These are phyloP conservation scores for Yueomyces sp. DNA, from an alignment of 805 yeast species.

Conservation along the genomic window DNA sequence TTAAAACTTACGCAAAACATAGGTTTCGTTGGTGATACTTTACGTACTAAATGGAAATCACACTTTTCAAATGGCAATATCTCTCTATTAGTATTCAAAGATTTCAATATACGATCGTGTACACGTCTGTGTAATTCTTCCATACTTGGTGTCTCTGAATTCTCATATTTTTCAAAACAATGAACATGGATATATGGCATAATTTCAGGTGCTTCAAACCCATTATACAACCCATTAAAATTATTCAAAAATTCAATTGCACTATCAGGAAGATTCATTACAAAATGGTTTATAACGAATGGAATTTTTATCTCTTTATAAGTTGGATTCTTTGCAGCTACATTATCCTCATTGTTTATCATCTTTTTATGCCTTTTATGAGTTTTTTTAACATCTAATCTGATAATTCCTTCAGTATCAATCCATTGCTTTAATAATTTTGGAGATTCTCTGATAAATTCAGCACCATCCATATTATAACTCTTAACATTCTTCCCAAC, in stretches of 20 bases:
- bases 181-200: constrained; percentile 77
- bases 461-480: constrained; percentile 70
- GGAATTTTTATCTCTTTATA: constrained; percentile 25
- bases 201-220: constrained; percentile 19
- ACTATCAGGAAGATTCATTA: constrained; percentile 92
- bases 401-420: constrained; percentile 22
- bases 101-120: constrained; percentile 35
- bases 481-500: constrained; percentile 45
- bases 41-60: constrained; percentile 72
- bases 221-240: constrained; percentile 57
- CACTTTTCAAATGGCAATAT: constrained; percentile 35
- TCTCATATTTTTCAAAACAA: constrained; percentile 83
- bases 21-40: constrained; percentile 92
- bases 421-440: constrained; percentile 34
- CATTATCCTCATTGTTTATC: constrained; percentile 1
- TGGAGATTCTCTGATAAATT: constrained; percentile 55
- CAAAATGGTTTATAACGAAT: constrained; percentile 43
- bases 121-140: constrained; percentile 60
- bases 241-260: constrained; percentile 75
- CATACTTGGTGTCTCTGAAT: constrained; percentile 56
- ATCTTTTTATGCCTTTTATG: constrained; percentile 23
- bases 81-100: constrained; percentile 33
- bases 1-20: constrained; percentile 82
- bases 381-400: constrained; percentile 25
- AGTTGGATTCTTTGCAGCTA: constrained; percentile 30